These are phyloP conservation scores for Candida yuanshanica DNA, from an alignment of 805 yeast genomes.

Conservation along the genomic window DNA sequence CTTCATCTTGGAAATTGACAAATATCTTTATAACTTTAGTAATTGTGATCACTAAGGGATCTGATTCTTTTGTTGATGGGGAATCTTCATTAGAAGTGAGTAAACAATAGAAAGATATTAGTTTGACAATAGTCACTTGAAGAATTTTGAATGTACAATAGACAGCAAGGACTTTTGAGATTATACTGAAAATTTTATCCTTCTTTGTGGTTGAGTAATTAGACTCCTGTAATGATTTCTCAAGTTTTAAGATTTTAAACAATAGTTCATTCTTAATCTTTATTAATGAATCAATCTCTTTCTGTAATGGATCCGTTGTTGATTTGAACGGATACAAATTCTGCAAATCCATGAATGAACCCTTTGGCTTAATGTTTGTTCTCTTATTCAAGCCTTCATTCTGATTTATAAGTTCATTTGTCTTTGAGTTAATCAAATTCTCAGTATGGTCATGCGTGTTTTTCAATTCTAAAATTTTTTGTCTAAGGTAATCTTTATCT, in stretches of 20 bases:
- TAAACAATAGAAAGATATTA: conserved; percentile 21
- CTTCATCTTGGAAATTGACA: conserved; percentile 30
- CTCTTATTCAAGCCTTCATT: conserved; percentile 10
- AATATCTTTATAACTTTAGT: conserved; percentile 29
- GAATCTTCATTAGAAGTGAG: conserved; percentile 5
- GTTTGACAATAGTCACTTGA: conserved; percentile 25
- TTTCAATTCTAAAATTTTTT: conserved; percentile 10
- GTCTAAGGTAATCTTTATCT: conserved; percentile 2
- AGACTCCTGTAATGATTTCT: conserved; percentile 4
- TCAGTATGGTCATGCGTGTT: conserved; percentile 17
- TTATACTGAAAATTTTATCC: conserved; percentile 1
- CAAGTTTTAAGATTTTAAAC: conserved; percentile 14
- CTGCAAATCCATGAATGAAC: conserved; percentile 18
- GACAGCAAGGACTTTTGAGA: conserved; percentile 19
- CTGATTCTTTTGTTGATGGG: conserved; percentile 19
- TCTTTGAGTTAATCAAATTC: conserved; percentile 14
- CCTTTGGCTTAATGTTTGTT: conserved; percentile 16
- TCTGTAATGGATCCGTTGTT: conserved; percentile 5
- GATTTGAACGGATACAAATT: conserved; percentile 7
- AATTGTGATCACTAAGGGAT: conserved; percentile 34
- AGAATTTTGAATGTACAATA: conserved; percentile 33
- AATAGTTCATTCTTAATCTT: conserved; percentile 21
- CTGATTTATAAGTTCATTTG: conserved; percentile 7
- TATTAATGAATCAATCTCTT: conserved; percentile 18
- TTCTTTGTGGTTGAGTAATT: neutral